These are phyloP conservation scores for Candida gigantensis DNA, from an alignment of 1,139 yeast species.

Conservation along the genomic window DNA sequence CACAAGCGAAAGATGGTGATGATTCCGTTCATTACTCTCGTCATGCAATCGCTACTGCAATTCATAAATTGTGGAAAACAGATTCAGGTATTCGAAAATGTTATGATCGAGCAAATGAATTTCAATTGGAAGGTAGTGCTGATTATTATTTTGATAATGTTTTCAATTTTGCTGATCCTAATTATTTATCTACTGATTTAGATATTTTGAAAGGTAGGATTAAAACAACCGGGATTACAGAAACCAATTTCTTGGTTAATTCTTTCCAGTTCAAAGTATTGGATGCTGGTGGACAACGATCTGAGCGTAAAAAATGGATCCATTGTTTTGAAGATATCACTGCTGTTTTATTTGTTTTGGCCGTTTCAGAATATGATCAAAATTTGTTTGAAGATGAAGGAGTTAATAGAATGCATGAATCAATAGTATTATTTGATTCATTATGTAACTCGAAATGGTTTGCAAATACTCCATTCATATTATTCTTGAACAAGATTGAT, in stretches of 20 bases:
- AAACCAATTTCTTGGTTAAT: conserved; percentile 73
- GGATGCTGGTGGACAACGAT: conserved; percentile 97
- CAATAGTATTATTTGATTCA: conserved; percentile 80
- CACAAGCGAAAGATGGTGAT: not conserved
- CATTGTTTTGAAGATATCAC: conserved; percentile 94
- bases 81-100: conserved; percentile 70
- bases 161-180: conserved; percentile 58
- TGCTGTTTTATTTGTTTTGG: conserved; percentile 86
- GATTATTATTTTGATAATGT: conserved; percentile 75
- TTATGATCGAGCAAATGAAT: conserved; percentile 66
- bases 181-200: conserved; percentile 71
- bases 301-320: conserved; percentile 94
- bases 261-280: conserved; percentile 70
- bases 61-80: conserved; percentile 61
- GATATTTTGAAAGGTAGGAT: conserved; percentile 90
- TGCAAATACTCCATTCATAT: conserved; percentile 78
- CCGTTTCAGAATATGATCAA: conserved; percentile 92
- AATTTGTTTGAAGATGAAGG: conserved; percentile 85
- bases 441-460: conserved; percentile 88
- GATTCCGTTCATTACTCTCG: conserved; percentile 18
- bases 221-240: conserved; percentile 94
- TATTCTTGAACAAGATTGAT: conserved; percentile 88
- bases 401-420: conserved; percentile 90
- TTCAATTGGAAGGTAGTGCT: conserved; percentile 82
- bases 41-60: conserved; percentile 65